Percentiles rank a stretch among this genome's conserved stretches.
Conservation (phyloP, 2,329 filamentous ascomycete species). For the Alternaria rosae region DNA sequence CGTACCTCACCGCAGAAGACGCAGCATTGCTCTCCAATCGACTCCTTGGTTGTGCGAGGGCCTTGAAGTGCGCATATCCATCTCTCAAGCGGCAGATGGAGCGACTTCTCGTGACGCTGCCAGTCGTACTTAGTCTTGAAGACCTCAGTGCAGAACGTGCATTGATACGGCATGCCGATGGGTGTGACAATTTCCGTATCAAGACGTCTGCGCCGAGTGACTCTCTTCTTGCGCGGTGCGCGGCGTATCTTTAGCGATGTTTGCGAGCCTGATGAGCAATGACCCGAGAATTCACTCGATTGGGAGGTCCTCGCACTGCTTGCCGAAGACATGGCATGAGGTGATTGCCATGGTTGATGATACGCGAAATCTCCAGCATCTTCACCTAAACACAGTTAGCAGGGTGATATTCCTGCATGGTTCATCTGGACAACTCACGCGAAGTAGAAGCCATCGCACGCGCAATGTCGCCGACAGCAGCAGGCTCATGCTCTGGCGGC, state of each 20-base stretch:
- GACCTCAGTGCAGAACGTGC: constrained; percentile 41
- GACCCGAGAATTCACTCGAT: constrained; percentile 30
- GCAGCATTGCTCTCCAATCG: constrained; percentile 27
- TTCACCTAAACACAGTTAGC: not conserved
- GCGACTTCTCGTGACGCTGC: constrained; percentile 40
- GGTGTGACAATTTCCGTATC: constrained; percentile 14
- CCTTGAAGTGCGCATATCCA: constrained; percentile 36
- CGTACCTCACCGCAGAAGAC: constrained; percentile 26
- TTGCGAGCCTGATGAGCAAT: constrained; percentile 25
- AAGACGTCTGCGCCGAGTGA: constrained; percentile 15
- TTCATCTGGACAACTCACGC: no score
- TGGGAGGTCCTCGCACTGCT: constrained; percentile 34
- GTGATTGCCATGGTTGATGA: constrained; percentile 20
- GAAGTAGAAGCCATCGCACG: constrained; percentile 31
- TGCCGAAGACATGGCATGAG: constrained; percentile 26
- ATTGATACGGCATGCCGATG: constrained; percentile 32
- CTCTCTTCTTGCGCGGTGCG: constrained; percentile 19
- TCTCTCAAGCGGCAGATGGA: constrained; percentile 37
- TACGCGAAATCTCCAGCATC: not conserved
- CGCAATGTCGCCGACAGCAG: constrained; percentile 31
- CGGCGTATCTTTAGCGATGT: constrained; percentile 21
- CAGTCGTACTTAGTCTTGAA: constrained; percentile 43
- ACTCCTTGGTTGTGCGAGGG: constrained; percentile 11
- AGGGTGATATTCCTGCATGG: no score
- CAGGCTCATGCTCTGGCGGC: constrained; percentile 39